Conservation (phyloP, 192 early-diverging fungal species). For the Coemansia javaensis region DNA sequence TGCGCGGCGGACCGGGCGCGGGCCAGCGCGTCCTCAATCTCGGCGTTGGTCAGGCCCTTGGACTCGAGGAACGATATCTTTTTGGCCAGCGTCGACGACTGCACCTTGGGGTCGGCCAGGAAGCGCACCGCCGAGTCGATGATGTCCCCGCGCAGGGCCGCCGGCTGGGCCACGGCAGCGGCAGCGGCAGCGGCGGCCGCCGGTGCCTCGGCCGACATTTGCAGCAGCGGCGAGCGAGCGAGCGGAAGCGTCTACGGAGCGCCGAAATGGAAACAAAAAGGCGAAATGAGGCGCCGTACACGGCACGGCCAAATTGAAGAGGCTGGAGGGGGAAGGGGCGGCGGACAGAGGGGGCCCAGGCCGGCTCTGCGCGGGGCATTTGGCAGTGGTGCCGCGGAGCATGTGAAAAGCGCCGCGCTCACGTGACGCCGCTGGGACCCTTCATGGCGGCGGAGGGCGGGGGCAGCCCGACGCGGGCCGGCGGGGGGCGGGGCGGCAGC, state of each 20-base stretch:
- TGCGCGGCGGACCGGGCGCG: too few relatives aligned
- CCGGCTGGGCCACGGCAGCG: too few relatives aligned
- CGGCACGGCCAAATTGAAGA: background rate
- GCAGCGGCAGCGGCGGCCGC: constrained; percentile 4
- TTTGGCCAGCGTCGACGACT: constrained; percentile 80
- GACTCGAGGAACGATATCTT: constrained; percentile 92
- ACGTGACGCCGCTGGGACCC: too few relatives aligned
- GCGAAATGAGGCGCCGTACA: background rate
- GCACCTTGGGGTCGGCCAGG: constrained; percentile 88
- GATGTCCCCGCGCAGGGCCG: constrained; percentile 62
- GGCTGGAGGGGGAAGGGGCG: background rate
- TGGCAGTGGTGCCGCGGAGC: background rate
- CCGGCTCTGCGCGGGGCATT: too few relatives aligned
- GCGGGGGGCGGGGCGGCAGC: too few relatives aligned
- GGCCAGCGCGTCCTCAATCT: constrained; percentile 87
- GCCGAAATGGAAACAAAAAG: background rate
- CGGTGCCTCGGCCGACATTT: constrained; percentile 24
- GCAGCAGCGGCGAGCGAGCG: background rate
- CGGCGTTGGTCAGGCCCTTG: constrained; percentile 86
- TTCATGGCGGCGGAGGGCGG: too few relatives aligned
- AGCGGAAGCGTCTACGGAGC: too few relatives aligned
- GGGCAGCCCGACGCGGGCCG: too few relatives aligned
- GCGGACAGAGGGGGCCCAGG: background rate
- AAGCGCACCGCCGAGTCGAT: constrained; percentile 86
- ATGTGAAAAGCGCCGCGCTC: background rate